These are phyloP conservation scores for Podaxis sp. DNA, from an alignment of 768 basidiomycete species.

Conservation along the genomic window DNA sequence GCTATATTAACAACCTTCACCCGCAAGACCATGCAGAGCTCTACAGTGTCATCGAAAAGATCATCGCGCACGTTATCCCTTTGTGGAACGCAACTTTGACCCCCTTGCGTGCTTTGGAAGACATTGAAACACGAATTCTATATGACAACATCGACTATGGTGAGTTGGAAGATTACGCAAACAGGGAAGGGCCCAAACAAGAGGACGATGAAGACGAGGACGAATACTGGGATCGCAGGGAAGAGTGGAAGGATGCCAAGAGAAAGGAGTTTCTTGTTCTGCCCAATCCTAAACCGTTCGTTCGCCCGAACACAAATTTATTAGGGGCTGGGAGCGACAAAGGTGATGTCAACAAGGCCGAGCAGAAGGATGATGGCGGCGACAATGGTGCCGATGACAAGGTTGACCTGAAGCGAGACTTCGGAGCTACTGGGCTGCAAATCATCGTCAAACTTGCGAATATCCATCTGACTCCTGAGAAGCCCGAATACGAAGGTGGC, in stretches of 20 bases:
- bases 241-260: background rate
- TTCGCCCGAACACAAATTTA: background rate
- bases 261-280: background rate
- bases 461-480: slow-evolving; percentile 29
- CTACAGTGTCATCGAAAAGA: slow-evolving; percentile 24
- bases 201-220: background rate
- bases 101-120: background rate
- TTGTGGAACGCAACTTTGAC: slow-evolving; percentile 28
- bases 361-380: background rate
- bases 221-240: background rate
- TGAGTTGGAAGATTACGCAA: background rate
- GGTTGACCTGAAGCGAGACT: slow-evolving; percentile 14
- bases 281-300: background rate
- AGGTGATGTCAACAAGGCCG: background rate
- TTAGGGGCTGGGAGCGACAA: background rate
- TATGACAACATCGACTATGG: background rate
- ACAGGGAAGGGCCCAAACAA: background rate
- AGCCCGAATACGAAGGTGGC: slow-evolving; percentile 24
- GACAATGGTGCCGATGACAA: background rate
- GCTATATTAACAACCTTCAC: slow-evolving; percentile 41
- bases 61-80: slow-evolving; percentile 26
- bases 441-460: slow-evolving; percentile 26
- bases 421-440: slow-evolving; percentile 16
- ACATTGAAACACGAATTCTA: background rate
- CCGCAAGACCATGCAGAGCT: slow-evolving; percentile 24